Evolutionary conservation across 2,329 filamentous ascomycete species (phyloP), one percentile per base, ranked within the genome.

Genomic region (Diplodia intermedia): DNA sequence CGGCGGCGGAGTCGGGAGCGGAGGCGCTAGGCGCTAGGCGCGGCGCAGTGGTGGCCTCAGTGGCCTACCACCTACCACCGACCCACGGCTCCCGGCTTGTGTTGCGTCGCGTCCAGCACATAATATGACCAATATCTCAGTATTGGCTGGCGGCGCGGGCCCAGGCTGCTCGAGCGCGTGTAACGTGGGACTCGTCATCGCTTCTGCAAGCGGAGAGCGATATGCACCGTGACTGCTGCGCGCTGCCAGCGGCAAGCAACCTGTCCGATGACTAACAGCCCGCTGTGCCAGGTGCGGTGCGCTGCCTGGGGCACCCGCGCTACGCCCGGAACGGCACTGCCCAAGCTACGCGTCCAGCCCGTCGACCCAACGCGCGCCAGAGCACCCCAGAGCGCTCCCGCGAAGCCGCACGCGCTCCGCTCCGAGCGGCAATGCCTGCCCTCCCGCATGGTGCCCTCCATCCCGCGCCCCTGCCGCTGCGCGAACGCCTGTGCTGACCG

Each of bases 401-500:
- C 36, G 36, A 38, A 38, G 31, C 31, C 31, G 31, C 31, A 33
- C 31, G 31, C 31, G 31, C 31, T 33, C 36, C 36, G 36, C 18
- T 26, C 47, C n/a, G 38, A n/a, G 29, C 65, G 54, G 43, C 65
- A 60, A 67, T 67, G 65, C 54, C 65, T 49, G 65, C 65, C 5
- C 31, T 57, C 8, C 7, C 65, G 11, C 53, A 60, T 52, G 54
- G 53, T 60, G 43, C 47, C 18, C 36, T 38, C 57, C 11, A n/a
- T n/a, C 43, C 43, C 31, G 53, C 54, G 53, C 67, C 63, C 50
- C 69, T 60, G 29, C 55, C 36, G 72, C 75, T 77, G 70, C 15
- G 43, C 29, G 14, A 18, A 11, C 60, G 23, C 38, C 57, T 20
- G 50, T 40, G 63, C 63, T 57, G 31, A 67, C 18, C 18, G 33